These are phyloP conservation scores for Balamuthia mandrillaris DNA, from an alignment of 208 protist genomes.

Conservation along the genomic window DNA sequence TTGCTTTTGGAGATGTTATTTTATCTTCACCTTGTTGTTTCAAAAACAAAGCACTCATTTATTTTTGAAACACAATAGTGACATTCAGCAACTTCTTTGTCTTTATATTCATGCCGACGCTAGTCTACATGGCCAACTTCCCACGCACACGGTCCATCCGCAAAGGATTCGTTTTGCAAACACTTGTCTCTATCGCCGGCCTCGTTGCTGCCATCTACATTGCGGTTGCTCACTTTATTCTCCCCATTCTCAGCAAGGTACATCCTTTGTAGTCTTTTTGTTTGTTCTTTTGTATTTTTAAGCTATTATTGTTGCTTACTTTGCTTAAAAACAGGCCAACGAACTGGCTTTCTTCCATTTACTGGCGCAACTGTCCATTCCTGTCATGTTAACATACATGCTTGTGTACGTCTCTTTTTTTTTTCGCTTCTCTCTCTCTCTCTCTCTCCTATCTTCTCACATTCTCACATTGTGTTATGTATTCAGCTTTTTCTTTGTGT, in stretches of 20 bases:
- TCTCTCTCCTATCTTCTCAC: not conserved
- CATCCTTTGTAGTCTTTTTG: not conserved
- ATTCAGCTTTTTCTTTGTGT: conserved; percentile 59
- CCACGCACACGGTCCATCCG: conserved; percentile 12
- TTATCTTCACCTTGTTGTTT: not conserved
- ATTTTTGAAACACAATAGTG: not conserved
- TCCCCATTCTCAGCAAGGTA: not conserved
- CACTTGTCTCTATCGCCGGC: not conserved
- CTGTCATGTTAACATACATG: not conserved
- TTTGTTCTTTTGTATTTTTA: not conserved
- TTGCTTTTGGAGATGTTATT: too few species aligned
- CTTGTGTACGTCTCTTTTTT: not conserved
- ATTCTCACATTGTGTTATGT: not conserved
- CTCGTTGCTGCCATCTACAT: not conserved
- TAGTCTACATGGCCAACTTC: conserved; percentile 33
- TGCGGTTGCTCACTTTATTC: not conserved
- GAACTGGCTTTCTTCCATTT: not conserved
- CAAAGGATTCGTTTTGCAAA: not conserved
- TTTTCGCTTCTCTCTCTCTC: not conserved
- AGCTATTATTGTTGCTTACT: not conserved
- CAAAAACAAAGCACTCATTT: not conserved
- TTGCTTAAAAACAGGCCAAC: not conserved
- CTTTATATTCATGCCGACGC: conserved; percentile 10
- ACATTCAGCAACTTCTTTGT: conserved; percentile 17
- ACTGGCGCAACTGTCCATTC: not conserved